phyloP scores from a whole-genome alignment of 148 eudicot genomes.

The Rhododendron vialii region DNA sequence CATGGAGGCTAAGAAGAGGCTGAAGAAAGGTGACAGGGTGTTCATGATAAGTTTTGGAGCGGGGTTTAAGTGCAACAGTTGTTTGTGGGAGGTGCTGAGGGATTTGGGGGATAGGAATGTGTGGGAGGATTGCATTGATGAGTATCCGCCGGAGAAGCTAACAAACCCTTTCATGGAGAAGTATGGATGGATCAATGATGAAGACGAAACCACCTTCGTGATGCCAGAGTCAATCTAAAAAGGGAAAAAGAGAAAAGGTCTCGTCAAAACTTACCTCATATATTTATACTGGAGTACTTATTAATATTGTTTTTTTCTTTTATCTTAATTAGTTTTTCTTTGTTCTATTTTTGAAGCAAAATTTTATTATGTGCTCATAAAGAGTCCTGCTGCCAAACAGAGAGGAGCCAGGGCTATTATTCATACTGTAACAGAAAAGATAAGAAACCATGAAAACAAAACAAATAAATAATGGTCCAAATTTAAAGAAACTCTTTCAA shows the following conservation, averaged over 20 bases:
- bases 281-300: neutral
- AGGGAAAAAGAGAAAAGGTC: neutral
- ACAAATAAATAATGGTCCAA: too few species aligned
- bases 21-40: slow-evolving; percentile 36
- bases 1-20: slow-evolving; percentile 47
- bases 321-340: neutral
- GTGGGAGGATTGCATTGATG: slow-evolving; percentile 32
- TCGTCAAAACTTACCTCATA: neutral
- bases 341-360: neutral
- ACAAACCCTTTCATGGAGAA: slow-evolving; percentile 28
- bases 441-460: too few species aligned
- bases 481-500: too few species aligned
- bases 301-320: neutral
- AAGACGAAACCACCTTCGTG: slow-evolving; percentile 20
- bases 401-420: neutral
- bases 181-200: slow-evolving; percentile 34
- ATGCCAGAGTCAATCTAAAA: neutral
- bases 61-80: slow-evolving; percentile 39
- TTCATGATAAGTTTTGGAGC: slow-evolving; percentile 49
- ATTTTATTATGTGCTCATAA: neutral
- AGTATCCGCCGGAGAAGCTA: slow-evolving; percentile 14
- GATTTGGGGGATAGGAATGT: slow-evolving; percentile 27
- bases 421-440: neutral
- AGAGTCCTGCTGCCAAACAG: neutral
- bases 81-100: slow-evolving; percentile 32